Base-by-base conservation (phyloP, 1,139 yeast species). In the Diutina scorzettiae region DNA sequence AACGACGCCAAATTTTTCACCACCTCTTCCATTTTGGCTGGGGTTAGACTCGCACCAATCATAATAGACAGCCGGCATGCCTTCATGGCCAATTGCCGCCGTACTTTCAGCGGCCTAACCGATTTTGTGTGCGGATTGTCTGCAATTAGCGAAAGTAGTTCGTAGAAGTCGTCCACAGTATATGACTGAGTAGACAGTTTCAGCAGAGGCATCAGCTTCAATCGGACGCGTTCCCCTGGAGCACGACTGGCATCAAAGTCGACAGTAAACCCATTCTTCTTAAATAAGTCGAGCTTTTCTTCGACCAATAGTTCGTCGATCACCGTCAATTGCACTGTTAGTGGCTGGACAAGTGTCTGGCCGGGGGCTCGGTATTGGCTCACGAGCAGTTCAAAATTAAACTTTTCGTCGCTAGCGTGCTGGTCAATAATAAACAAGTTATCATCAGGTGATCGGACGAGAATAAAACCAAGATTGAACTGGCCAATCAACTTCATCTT, bases 401-500 rank as follows among this genome's bases (percentile, higher is more conserved):
- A 85, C 53, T 87, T 91, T 55, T 91, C 99, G 60, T 91, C 98
- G 48, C 95, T 84, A 1, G 98, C 98, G 62, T 91, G 99, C 59
- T 91, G 99, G 57, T 91, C 99, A 41, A 91, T 72, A 37, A 91
- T 89, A 52, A 91, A 87, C 36, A 91, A 56, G 54, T 85, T 86
- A 5, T 52, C 50, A 14, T 51, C 51, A 25, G 59, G 51, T 1
- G 76, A 72, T 0, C 84, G 94, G 27, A 91, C 60, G 5, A 34
- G 29, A 16, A 91, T 85, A 53, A 91, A 91, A 0, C 98, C 98
- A 23, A 83, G 61, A 54, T 91, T 91, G 62, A 91, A 91, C 58
- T 89, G 98, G 0, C 99, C 99, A 8, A 89, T 74, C 16, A 93
- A 60, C 40, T 69, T 59, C 97, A 91, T 89, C 6, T 67, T 56